Evolutionary conservation across 176 grass and related monocot species (phyloP).

Genomic region (Avena sativa): DNA sequence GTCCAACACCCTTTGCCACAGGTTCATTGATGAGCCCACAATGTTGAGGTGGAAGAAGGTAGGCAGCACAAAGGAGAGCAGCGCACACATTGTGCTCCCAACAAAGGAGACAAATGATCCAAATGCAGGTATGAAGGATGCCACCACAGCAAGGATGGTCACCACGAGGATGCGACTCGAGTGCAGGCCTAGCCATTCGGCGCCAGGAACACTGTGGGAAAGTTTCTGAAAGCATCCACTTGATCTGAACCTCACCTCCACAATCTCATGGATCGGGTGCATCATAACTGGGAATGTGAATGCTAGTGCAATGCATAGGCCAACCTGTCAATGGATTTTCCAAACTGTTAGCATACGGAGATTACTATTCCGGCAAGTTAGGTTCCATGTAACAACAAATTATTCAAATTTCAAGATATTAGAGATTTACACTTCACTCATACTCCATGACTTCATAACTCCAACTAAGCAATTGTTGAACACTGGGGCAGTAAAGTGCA

Average conservation of each 20-base stretch:
- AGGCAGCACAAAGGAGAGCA: slow-evolving; percentile 90
- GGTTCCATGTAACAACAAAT: background rate
- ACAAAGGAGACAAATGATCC: slow-evolving; percentile 83
- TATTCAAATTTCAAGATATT: background rate
- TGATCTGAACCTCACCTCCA: slow-evolving; percentile 66
- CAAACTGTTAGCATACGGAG: background rate
- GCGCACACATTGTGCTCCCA: slow-evolving; percentile 74
- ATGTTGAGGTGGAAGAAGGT: slow-evolving; percentile 78
- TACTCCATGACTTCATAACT: background rate
- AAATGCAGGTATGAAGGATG: slow-evolving; percentile 83
- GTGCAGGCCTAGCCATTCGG: slow-evolving; percentile 59
- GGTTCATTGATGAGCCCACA: slow-evolving; percentile 58
- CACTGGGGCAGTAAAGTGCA: background rate
- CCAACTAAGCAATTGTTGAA: background rate
- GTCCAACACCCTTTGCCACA: slow-evolving; percentile 57
- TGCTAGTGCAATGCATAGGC: slow-evolving; percentile 77
- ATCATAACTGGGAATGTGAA: slow-evolving; percentile 96
- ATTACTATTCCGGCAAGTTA: background rate
- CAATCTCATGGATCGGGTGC: slow-evolving; percentile 91
- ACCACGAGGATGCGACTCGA: slow-evolving; percentile 61
- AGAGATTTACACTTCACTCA: background rate
- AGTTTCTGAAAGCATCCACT: slow-evolving; percentile 71
- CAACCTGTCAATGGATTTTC: slow-evolving; percentile 62
- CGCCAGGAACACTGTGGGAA: slow-evolving; percentile 2
- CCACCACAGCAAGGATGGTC: slow-evolving; percentile 52